Percentiles rank a stretch among this genome's conserved stretches.
These are phyloP conservation scores for Dactylella cylindrospora DNA, from an alignment of 2,329 filamentous ascomycete genomes.

Conservation along the genomic window DNA sequence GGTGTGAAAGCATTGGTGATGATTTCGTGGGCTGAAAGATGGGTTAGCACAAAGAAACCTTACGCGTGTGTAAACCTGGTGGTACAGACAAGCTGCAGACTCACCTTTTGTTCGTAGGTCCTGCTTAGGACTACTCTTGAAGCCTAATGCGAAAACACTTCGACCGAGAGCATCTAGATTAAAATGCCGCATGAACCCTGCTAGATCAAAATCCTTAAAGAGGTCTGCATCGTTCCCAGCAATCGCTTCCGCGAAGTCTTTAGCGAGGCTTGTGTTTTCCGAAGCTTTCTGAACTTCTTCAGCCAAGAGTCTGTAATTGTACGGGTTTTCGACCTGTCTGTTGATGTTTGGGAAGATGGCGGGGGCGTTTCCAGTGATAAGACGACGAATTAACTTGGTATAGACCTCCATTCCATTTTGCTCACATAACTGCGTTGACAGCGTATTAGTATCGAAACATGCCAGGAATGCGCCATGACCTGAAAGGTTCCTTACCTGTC, in stretches of 20 bases:
- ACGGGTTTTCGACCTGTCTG: constrained; percentile 71
- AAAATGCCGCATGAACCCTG: constrained; percentile 93
- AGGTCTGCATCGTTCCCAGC: constrained; percentile 88
- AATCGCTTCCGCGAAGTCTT: constrained; percentile 81
- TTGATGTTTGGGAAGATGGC: constrained; percentile 83
- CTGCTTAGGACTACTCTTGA: constrained; percentile 75
- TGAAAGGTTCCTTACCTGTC: constrained; percentile 71
- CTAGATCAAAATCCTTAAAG: constrained; percentile 94
- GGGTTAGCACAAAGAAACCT: background rate
- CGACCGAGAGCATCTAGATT: constrained; percentile 86
- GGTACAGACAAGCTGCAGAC: too few relatives aligned
- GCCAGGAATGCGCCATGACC: too few relatives aligned
- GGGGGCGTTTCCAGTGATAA: constrained; percentile 85
- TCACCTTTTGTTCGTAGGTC: constrained; percentile 89
- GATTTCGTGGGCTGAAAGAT: constrained; percentile 75
- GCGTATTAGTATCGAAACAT: constrained; percentile 4
- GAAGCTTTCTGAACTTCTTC: constrained; percentile 84
- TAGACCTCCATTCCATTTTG: constrained; percentile 99
- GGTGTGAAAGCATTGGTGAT: constrained; percentile 75
- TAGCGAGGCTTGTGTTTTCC: constrained; percentile 76
- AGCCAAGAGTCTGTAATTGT: constrained; percentile 79
- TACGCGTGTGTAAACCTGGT: background rate
- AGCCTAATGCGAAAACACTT: constrained; percentile 82
- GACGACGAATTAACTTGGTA: constrained; percentile 88
- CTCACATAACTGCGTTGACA: constrained; percentile 73